Evolutionary conservation across 306 rosid genomes (phyloP), one percentile per base, ranked within the genome.

Genomic region (Sesbania bispinosa): DNA sequence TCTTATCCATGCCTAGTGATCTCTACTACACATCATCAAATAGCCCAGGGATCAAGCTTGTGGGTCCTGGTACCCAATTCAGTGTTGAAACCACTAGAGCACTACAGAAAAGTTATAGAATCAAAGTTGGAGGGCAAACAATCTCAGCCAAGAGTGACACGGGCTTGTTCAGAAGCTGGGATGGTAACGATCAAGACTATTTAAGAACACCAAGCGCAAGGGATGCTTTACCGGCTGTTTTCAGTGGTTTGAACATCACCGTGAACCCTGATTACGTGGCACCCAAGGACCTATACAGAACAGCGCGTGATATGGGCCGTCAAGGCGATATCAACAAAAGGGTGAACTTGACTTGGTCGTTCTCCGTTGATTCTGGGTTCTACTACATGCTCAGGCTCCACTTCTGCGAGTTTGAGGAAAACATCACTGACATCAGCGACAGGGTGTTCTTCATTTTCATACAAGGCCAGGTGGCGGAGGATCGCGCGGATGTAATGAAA

Each of bases 1-100:
- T 92, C 0, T 36, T 92, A 0, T 89, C 98, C 53, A 88, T 89
- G 95, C 98, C 98, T 1, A 10, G 54, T 10, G 16, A 80, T 29
- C 87, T 92, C 1, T 92, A 88, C 69, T 83, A 84, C 71, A 69
- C 88, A 7, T 0, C 54, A 6, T 0, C 62, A 1, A 2, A 0
- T 1, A 46, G 32, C 4, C 0, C 0, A 1, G 81, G 63, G 7
- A 2, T 69, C 41, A 0, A 0, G 4, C 0, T 14, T 3, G 26
- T 77, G 27, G 79, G 70, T 6, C 0, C 0, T 0, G 10, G 7
- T 1, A 10, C 0, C 3, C 3, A 0, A 2, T 77, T 21, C 74
- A 8, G 0, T 2, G 8, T 77, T 11, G 6, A 0, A 2, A 50
- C 61, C 39, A 33, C 1, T 14, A 4, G 6, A 7, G 82, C 85